Evolutionary conservation across 1,139 yeast species (phyloP), one percentile per base, ranked within the genome.

Genomic region (Taphrina flavorubra): DNA sequence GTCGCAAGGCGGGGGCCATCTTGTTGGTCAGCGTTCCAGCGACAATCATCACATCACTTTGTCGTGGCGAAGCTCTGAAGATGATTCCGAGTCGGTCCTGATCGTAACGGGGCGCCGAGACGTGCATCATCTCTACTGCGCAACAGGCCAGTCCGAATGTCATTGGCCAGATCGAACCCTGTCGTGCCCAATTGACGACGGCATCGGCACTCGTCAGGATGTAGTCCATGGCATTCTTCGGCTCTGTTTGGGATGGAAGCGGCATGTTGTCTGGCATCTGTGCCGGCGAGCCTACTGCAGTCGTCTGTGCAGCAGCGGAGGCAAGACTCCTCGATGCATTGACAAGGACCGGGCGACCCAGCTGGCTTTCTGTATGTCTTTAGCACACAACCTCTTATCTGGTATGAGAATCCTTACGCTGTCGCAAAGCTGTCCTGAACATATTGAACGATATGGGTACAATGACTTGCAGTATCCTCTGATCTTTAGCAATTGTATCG

Each of bases 71-170:
- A 49, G 96, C 96, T 83, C 97, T 87, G 86, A 90, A 90, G 85
- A 90, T 90, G 78, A 90, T 90, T 76, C 97, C 97, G 78, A 90
- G 83, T 78, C 97, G 86, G 82, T 90, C 97, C 81, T 90, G 96
- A 81, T 90, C 97, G 80, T 90, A 90, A 78, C 97, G 84, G 72
- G 97, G 96, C 70, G 96, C 87, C 39, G 96, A 90, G 58, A 88
- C 90, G 80, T 90, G 97, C 97, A 90, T 90, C 97, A 90, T 90
- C 80, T 90, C 97, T 60, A 90, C 96, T 72, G 96, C 96, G 64
- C 60, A 56, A 31, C 69, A 69, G 20, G 64, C 68, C 6, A 67
- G 42, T 11, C 70, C 97, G 79, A 90, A 90, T 62, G 97, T 90
- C 67, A 90, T 95, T 14, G 97, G 97, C 97, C 97, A 90, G 79